Evolutionary conservation across 441 rosid species (phyloP).

Genomic region (Hura crepitans): DNA sequence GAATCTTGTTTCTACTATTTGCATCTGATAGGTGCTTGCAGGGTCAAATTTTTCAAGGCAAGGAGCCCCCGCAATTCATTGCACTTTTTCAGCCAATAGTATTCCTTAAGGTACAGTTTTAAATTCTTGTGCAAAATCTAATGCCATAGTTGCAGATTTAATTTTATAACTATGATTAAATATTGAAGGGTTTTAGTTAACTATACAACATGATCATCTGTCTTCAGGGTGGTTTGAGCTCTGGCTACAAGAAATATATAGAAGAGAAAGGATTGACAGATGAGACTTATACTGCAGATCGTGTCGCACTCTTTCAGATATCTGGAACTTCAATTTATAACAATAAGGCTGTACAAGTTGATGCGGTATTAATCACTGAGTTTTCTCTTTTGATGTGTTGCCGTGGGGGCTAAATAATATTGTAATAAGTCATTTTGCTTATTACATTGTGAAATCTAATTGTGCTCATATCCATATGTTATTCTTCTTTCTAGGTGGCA

Average conservation of each 20-base stretch:
- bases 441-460: not conserved
- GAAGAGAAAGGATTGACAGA: constrained; percentile 62
- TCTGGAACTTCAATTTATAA: constrained; percentile 79
- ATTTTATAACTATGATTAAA: constrained; percentile 6
- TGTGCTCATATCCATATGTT: not conserved
- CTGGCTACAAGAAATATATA: constrained; percentile 64
- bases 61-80: constrained; percentile 92
- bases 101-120: constrained; percentile 72
- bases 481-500: constrained; percentile 56
- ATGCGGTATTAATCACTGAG: constrained; percentile 51
- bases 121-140: constrained; percentile 11
- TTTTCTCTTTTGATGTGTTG: not conserved
- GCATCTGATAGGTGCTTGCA: constrained; percentile 38
- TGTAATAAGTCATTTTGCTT: not conserved
- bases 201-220: constrained; percentile 21
- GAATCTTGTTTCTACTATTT: constrained; percentile 18
- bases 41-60: constrained; percentile 89
- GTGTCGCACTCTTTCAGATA: constrained; percentile 72
- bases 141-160: constrained; percentile 14
- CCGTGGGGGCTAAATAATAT: not conserved
- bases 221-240: constrained; percentile 86
- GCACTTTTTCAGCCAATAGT: constrained; percentile 96
- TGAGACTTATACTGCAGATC: constrained; percentile 69
- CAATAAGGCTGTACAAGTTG: constrained; percentile 77
- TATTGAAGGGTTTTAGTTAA: constrained; percentile 8